Evolutionary conservation across 768 basidiomycete genomes (phyloP), one percentile per base, ranked within the genome.

Genomic region (Mycena pura): DNA sequence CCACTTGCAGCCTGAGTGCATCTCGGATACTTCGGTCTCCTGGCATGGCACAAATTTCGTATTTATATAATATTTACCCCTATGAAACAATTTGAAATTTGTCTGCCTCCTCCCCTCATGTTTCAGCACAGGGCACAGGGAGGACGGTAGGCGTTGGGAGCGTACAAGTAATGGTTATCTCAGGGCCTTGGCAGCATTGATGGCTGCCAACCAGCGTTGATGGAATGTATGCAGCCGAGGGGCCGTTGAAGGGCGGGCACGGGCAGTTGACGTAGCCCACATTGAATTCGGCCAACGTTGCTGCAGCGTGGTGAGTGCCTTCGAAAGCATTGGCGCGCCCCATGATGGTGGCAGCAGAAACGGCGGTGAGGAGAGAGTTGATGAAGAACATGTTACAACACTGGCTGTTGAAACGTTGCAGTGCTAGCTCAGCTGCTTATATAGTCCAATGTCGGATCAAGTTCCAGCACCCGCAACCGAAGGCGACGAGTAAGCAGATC

Each of bases 171-270:
- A 47, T 47, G 46, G 46, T 47, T 47, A 47, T 47, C 46, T 47
- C 46, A 11, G 46, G 46, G 28, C 27, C 17, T 31, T 47, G 46
- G 46, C 46, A 47, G 46, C 46, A 47, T 32, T 47, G 46, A 32
- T 47, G 27, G 28, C 29, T 32, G 46, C 46, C 46, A 32, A 32
- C 46, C 46, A 47, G 46, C 46, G 46, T 29, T 22, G 46, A 29
- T n/a, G 46, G 46, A 32, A 47, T 47, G 46, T 47, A 47, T 47
- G 46, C 46, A 47, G 46, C 46, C 46, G 19, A 47, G 46, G 46
- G 46, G 28, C 46, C 46, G 29, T 47, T 47, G 46, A 32, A 47
- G 28, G 46, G 28, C 19, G 28, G 46, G 46, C 46, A 47, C 28
- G 46, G 46, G 46, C 46, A 47, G 29, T 29, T 47, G 46, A 31